Conservation (phyloP, 2,329 filamentous ascomycete species). For the Fusarium euwallaceae region DNA sequence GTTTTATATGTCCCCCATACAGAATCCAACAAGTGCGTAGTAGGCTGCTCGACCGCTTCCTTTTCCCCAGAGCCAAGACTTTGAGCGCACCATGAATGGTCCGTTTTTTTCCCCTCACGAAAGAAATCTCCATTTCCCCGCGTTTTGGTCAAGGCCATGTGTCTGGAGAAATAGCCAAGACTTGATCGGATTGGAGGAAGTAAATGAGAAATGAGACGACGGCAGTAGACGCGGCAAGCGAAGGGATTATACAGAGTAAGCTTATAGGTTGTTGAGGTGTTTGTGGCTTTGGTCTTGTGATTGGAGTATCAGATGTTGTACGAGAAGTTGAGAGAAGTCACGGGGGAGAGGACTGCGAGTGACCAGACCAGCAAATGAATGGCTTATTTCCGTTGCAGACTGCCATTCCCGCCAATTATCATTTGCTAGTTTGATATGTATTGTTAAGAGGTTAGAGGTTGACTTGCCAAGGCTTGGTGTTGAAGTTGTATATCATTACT, state of each 20-base stretch:
- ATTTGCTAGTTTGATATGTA: not conserved
- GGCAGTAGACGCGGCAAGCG: constrained; percentile 25
- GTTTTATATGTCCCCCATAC: constrained; percentile 24
- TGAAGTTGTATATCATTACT: not conserved
- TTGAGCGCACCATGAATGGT: constrained; percentile 40
- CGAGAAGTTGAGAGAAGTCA: not conserved
- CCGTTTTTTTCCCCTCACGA: constrained; percentile 38
- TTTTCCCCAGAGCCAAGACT: constrained; percentile 33
- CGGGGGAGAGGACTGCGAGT: not conserved
- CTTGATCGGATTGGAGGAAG: not conserved
- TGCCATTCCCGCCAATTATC: not conserved
- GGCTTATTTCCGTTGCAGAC: not conserved
- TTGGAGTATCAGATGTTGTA: constrained; percentile 17
- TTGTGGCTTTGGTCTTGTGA: not conserved
- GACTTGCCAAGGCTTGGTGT: not conserved
- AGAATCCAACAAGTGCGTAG: not conserved
- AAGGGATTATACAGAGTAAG: constrained; percentile 11
- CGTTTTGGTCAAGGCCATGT: constrained; percentile 31
- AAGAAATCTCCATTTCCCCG: constrained; percentile 44
- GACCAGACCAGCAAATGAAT: not conserved
- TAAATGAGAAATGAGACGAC: not conserved
- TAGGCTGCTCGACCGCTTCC: not conserved
- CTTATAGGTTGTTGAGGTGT: constrained; percentile 8
- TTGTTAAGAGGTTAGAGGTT: not conserved
- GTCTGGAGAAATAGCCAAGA: constrained; percentile 11